phyloP scores from a whole-genome alignment of 768 basidiomycete genomes.

The Fomitopsis pulvina region DNA sequence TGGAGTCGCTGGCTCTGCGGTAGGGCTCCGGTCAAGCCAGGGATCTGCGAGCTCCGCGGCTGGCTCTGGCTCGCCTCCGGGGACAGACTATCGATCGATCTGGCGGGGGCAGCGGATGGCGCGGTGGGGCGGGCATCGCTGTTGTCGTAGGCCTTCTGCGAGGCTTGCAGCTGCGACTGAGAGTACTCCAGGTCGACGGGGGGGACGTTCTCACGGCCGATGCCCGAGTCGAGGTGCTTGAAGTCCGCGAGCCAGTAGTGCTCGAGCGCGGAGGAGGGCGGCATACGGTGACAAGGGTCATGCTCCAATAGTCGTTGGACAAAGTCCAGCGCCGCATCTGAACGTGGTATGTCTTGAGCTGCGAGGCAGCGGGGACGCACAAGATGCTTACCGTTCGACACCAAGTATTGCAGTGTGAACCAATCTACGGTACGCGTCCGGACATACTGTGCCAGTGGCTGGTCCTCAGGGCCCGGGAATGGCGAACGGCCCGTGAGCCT shows the following conservation, averaged over 20 bases:
- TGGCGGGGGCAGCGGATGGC: background rate
- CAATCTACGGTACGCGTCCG: slow-evolving; percentile 57
- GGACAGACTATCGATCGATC: slow-evolving; percentile 3
- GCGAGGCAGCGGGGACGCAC: background rate
- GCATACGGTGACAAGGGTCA: slow-evolving; percentile 62
- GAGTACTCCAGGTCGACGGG: slow-evolving; percentile 61
- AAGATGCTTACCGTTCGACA: slow-evolving; percentile 44
- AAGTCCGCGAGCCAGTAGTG: slow-evolving; percentile 68
- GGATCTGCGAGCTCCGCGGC: background rate
- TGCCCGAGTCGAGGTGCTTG: background rate
- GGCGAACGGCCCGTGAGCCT: slow-evolving; percentile 77
- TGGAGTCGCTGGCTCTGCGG: slow-evolving; percentile 6
- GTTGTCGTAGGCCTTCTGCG: background rate
- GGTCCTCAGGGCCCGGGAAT: slow-evolving; percentile 70
- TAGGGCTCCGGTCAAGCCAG: slow-evolving; percentile 1
- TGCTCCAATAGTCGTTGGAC: slow-evolving; percentile 56
- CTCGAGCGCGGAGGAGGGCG: slow-evolving; percentile 54
- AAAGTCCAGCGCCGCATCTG: slow-evolving; percentile 52
- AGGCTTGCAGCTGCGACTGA: background rate
- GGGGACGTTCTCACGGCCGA: background rate
- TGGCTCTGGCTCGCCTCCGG: slow-evolving; percentile 5
- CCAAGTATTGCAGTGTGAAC: slow-evolving; percentile 33
- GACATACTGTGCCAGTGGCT: slow-evolving; percentile 56
- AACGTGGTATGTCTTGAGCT: background rate
- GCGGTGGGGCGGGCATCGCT: background rate